Percentiles rank a stretch among this genome's conserved stretches.
Conservation (phyloP, 1,284 basidiomycete genomes). For the Sporisorium sorghi region DNA sequence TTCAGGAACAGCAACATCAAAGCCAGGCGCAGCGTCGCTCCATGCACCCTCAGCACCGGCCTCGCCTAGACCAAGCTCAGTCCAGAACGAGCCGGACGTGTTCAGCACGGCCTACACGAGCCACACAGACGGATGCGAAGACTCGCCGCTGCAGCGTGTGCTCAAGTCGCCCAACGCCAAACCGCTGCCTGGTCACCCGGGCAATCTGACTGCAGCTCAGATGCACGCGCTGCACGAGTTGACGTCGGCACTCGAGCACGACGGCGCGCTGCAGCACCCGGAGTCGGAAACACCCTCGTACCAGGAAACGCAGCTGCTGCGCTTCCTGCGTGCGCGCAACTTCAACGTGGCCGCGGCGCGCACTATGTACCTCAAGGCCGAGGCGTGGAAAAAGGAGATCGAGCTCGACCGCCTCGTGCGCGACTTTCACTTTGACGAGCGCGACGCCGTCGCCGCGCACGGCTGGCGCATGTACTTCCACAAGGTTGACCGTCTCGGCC, state of each 20-base stretch:
- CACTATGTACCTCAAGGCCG: slow-evolving; percentile 61
- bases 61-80: slow-evolving; percentile 10
- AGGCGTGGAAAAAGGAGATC: slow-evolving; percentile 61
- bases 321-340: slow-evolving; percentile 63
- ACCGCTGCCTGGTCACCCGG: slow-evolving; percentile 59
- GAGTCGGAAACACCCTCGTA: slow-evolving; percentile 38
- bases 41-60: slow-evolving; percentile 17
- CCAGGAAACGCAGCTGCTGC: slow-evolving; percentile 54
- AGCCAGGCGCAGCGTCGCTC: not conserved
- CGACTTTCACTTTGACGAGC: slow-evolving; percentile 58
- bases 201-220: slow-evolving; percentile 58
- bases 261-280: slow-evolving; percentile 32
- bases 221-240: slow-evolving; percentile 51
- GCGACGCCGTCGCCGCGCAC: slow-evolving; percentile 53
- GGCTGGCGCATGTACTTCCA: slow-evolving; percentile 69
- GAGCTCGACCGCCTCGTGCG: slow-evolving; percentile 48
- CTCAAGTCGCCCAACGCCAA: slow-evolving; percentile 22
- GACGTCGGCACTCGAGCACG: slow-evolving; percentile 23
- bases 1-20: not conserved
- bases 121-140: slow-evolving; percentile 14
- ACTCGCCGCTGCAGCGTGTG: slow-evolving; percentile 34
- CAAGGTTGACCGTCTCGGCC: slow-evolving; percentile 60
- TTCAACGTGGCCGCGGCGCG: slow-evolving; percentile 57
- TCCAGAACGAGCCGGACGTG: slow-evolving; percentile 14
- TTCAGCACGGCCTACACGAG: slow-evolving; percentile 8